Evolutionary conservation across 2,329 filamentous ascomycete species (phyloP).

Genomic region (Diaporthe nobilis): DNA sequence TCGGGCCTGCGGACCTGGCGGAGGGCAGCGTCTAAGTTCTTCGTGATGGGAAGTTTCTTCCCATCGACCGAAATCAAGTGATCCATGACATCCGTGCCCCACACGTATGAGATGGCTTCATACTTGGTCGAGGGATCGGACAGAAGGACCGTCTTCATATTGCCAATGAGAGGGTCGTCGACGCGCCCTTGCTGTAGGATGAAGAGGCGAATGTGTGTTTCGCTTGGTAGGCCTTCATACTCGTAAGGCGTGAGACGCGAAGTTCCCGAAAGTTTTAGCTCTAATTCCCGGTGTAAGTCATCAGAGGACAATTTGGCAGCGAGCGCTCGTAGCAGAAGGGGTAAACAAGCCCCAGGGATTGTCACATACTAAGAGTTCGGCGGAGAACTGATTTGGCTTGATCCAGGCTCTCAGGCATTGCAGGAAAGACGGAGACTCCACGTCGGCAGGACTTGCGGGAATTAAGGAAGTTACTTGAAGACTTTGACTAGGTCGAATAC

Average conservation of each 20-base stretch:
- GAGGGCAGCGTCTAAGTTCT: not conserved
- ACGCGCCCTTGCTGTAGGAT: not conserved
- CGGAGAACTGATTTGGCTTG: not conserved
- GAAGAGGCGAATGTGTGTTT: not conserved
- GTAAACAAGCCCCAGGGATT: too few relatives aligned
- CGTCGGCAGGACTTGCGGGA: not conserved
- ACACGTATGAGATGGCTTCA: not conserved
- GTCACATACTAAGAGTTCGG: not conserved
- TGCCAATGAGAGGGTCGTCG: not conserved
- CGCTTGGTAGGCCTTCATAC: not conserved
- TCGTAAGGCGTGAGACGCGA: not conserved
- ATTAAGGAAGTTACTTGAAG: not conserved
- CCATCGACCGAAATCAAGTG: not conserved
- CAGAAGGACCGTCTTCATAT: not conserved
- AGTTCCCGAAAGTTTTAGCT: not conserved
- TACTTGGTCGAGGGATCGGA: not conserved
- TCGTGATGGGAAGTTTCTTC: not conserved
- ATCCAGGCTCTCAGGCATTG: not conserved
- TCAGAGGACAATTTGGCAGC: not conserved
- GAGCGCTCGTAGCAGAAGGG: not conserved
- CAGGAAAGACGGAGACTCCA: not conserved
- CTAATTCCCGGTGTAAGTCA: not conserved
- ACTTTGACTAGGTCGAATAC: not conserved
- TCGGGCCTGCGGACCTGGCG: not conserved
- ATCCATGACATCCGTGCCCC: not conserved